Base-by-base conservation (phyloP, 2,329 filamentous ascomycete genomes). In the Aspergillus felis region DNA sequence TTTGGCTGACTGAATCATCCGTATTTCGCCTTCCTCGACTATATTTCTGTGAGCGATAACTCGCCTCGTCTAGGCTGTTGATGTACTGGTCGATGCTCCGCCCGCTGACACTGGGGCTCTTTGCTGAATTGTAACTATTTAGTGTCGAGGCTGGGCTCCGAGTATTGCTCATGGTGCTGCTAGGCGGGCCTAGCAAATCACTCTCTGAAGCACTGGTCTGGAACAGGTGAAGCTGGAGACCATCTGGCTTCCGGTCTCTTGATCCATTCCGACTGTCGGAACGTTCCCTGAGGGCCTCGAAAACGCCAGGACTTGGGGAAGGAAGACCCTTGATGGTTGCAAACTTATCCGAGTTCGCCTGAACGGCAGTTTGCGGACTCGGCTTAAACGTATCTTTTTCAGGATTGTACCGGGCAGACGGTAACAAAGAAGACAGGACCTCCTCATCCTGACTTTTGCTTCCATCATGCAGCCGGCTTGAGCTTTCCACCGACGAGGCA, bases 81-180 rank as follows among this genome's bases (percentile, higher is more conserved):
- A 96, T 92, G 69, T 94, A 95, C 61, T 92, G 87, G 64, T 95
- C 90, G 38, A 91, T 83, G 62, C 85, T 90, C 60, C 86, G 84
- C 44, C 81, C 82, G 64, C 84, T 87, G 10, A 82, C 77, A 59
- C 82, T 84, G 47, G 84, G 77, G 65, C 84, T 87, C 54, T 81
- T 76, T 42, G 71, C 79, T 51, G 73, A 78, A 61, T 77, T 81
- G 55, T 80, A 81, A 54, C 85, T 78, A 44, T 75, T 68, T 17
- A 71, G 64, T 1, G 75, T 77, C 3, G 72, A 73, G 32, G 73
- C 69, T 44, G 66, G 73, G 63, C 66, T 72, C 51, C 70, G 68
- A 53, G 70, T 64, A 57, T 65, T 72, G 46, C 64, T 82, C 82
- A 70, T 84, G 79, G 51, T 51, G 9, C 67, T 81, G 82, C 52